Evolutionary conservation across 2,329 filamentous ascomycete species (phyloP).

Genomic region (Chalaropsis thielavioides): DNA sequence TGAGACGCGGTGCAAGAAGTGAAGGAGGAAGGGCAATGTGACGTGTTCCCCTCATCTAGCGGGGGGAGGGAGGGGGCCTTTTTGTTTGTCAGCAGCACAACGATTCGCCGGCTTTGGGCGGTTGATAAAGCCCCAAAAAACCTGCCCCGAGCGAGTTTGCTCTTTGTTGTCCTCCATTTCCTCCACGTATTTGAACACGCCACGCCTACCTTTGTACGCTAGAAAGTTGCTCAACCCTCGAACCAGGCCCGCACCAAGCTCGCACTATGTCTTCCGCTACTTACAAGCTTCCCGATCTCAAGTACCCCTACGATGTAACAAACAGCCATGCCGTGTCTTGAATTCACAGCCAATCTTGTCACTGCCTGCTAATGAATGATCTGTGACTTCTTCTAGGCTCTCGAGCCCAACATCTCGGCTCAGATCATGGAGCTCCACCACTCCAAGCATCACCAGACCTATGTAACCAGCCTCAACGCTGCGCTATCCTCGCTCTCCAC

Average conservation of each 20-base stretch:
- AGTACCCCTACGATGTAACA: conserved; percentile 57
- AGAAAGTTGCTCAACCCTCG: neutral
- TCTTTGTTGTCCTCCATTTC: too few relatives aligned
- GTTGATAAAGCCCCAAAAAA: conserved; percentile 1
- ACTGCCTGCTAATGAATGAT: neutral
- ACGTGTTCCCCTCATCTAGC: neutral
- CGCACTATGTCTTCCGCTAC: conserved; percentile 7
- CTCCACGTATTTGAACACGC: conserved; percentile 10
- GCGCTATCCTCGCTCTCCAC: conserved; percentile 45
- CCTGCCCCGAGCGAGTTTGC: neutral
- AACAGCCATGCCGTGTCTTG: neutral
- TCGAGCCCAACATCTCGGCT: conserved; percentile 58
- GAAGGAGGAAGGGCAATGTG: neutral
- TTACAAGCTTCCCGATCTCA: conserved; percentile 51
- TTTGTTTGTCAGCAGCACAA: conserved; percentile 10
- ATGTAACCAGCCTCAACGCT: conserved; percentile 61
- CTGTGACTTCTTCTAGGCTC: conserved; percentile 33
- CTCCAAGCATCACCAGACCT: conserved; percentile 64
- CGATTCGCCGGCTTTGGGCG: neutral
- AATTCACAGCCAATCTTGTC: neutral
- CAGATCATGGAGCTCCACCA: conserved; percentile 77
- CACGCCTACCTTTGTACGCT: neutral
- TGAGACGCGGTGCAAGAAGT: neutral
- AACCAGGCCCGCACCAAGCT: neutral
- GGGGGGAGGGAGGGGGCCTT: neutral